These are phyloP conservation scores for Stentor roeselii DNA, from an alignment of 73 alveolate genomes.

Conservation along the genomic window DNA sequence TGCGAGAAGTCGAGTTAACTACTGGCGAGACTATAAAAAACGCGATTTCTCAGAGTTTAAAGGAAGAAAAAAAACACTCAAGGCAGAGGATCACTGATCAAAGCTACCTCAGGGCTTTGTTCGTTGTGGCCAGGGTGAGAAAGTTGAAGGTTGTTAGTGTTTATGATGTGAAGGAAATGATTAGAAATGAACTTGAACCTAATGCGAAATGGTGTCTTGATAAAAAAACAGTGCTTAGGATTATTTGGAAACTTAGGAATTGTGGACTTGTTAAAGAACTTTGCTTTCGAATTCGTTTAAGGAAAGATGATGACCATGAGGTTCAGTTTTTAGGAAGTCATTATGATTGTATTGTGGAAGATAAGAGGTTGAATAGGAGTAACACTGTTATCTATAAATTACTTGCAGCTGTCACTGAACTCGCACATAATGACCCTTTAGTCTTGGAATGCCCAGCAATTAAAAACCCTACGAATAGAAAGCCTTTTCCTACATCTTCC, in stretches of 20 bases:
- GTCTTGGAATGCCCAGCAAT: background rate
- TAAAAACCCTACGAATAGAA: slow-evolving; percentile 17
- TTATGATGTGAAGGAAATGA: slow-evolving; percentile 12
- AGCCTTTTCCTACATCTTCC: background rate
- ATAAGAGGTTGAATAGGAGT: background rate
- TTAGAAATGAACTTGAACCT: slow-evolving; percentile 1
- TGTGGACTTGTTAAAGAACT: background rate
- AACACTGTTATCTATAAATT: background rate
- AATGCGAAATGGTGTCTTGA: slow-evolving; percentile 26
- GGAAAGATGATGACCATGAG: slow-evolving; percentile 17
- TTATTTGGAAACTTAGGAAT: background rate
- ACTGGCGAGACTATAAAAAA: background rate
- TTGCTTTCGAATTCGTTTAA: slow-evolving; percentile 6
- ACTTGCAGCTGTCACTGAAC: background rate
- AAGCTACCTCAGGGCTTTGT: slow-evolving; percentile 8
- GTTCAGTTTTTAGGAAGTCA: background rate
- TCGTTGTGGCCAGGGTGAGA: background rate
- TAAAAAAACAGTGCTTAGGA: slow-evolving; percentile 11
- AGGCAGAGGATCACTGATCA: slow-evolving; percentile 8
- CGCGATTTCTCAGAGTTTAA: background rate
- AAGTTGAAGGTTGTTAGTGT: background rate
- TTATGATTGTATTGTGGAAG: background rate
- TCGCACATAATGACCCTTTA: background rate
- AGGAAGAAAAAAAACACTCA: background rate
- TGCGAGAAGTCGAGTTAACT: background rate